A percentile compares a stretch with the other conserved stretches of the same genome.
phyloP scores from a whole-genome alignment of 2,329 filamentous ascomycete species.

The Calonectria pseudoturangicola region DNA sequence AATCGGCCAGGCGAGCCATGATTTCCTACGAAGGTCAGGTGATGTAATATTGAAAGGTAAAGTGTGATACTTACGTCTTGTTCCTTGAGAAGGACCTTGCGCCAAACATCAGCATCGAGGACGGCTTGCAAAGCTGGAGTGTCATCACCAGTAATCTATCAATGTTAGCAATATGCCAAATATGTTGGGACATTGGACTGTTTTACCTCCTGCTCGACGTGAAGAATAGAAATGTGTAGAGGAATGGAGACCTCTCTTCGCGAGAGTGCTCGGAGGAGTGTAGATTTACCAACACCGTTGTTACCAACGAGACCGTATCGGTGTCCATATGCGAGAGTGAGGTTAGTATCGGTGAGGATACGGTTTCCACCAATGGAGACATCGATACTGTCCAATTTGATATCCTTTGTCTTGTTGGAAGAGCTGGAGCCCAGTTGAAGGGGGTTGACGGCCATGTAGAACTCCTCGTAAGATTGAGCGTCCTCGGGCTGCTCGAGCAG shows the following conservation, averaged over 20 bases:
- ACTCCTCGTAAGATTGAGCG: conserved; percentile 96
- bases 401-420: conserved; percentile 95
- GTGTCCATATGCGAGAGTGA: conserved; percentile 93
- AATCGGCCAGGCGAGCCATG: conserved; percentile 80
- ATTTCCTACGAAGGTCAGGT: conserved; percentile 78
- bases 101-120: conserved; percentile 97
- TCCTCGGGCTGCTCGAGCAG: conserved; percentile 89
- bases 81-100: conserved; percentile 93
- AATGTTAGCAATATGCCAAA: conserved; percentile 39
- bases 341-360: conserved; percentile 91
- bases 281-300: conserved; percentile 99
- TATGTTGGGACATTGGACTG: neutral
- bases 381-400: conserved; percentile 97
- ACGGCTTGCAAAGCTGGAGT: conserved; percentile 96
- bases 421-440: conserved; percentile 86
- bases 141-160: conserved; percentile 92
- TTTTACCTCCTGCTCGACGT: conserved; percentile 95
- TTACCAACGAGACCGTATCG: conserved; percentile 98
- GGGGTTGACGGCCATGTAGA: conserved; percentile 99
- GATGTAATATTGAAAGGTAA: neutral
- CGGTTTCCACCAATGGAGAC: conserved; percentile 92
- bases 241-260: conserved; percentile 95
- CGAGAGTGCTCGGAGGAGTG: conserved; percentile 92
- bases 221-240: conserved; percentile 97
- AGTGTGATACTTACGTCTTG: conserved; percentile 78